phyloP scores from a whole-genome alignment of 2,329 filamentous ascomycete species.

The Metarhizium anisopliae region DNA sequence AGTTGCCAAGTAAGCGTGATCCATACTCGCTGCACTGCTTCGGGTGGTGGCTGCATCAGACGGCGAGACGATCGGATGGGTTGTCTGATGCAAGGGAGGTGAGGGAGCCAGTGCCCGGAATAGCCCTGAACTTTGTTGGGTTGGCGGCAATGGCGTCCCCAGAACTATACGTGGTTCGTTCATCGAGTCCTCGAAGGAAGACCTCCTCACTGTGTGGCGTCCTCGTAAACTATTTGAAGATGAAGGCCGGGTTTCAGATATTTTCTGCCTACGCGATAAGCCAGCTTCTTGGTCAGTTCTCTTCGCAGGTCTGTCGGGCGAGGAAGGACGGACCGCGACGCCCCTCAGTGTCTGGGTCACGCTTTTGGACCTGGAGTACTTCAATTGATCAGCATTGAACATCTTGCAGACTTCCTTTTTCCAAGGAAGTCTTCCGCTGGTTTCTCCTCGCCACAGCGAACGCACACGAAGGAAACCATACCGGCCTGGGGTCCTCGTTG shows the following conservation, averaged over 20 bases:
- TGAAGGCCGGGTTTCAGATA: neutral
- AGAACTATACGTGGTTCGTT: neutral
- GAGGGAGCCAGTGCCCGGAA: slow-evolving; percentile 5
- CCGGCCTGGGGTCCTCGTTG: too few species aligned
- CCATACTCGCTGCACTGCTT: slow-evolving; percentile 2
- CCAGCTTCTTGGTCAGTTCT: slow-evolving; percentile 1
- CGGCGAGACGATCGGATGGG: slow-evolving; percentile 3
- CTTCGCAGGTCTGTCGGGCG: slow-evolving; percentile 5
- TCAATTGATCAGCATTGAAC: too few species aligned
- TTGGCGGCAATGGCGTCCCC: slow-evolving; percentile 1
- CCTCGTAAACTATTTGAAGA: neutral
- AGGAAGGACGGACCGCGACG: slow-evolving; percentile 1
- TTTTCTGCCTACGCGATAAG: neutral
- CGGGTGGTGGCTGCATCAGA: neutral
- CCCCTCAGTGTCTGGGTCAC: neutral
- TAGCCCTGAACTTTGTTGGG: neutral
- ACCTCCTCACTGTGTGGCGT: neutral
- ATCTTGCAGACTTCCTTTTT: too few species aligned
- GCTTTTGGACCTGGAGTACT: neutral
- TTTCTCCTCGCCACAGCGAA: too few species aligned
- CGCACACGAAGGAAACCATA: too few species aligned
- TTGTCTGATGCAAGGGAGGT: slow-evolving; percentile 4
- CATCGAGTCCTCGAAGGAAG: neutral
- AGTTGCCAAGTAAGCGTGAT: slow-evolving; percentile 4
- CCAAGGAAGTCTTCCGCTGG: too few species aligned